A percentile compares a stretch with the other conserved stretches of the same genome.
Evolutionary conservation across 805 yeast genomes (phyloP).

Genomic region (Komagataella pastoris): DNA sequence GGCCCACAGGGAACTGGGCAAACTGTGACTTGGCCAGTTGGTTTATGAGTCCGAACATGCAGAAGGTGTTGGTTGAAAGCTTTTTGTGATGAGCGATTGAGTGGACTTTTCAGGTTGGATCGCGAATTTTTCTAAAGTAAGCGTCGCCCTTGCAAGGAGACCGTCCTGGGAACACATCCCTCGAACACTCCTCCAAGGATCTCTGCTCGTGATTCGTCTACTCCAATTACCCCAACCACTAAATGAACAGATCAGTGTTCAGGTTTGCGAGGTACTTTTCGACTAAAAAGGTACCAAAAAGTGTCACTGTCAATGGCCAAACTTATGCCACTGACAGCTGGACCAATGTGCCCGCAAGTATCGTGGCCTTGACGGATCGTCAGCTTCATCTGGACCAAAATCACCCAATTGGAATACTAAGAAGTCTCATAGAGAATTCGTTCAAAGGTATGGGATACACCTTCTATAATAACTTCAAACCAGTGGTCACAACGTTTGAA

Average conservation of each 20-base stretch:
- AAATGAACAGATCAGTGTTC: conserved; percentile 1
- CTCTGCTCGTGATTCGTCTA: not conserved
- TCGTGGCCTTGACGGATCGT: conserved; percentile 54
- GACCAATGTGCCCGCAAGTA: conserved; percentile 78
- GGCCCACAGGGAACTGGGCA: not conserved
- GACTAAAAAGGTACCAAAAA: conserved; percentile 10
- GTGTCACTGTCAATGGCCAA: conserved; percentile 30
- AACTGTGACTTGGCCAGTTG: not conserved
- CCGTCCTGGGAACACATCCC: not conserved
- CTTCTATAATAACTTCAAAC: conserved; percentile 66
- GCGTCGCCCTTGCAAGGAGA: not conserved
- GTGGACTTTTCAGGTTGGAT: not conserved
- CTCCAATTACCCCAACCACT: not conserved
- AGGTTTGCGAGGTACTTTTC: not conserved
- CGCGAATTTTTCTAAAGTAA: not conserved
- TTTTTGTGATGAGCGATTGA: not conserved
- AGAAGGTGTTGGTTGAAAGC: not conserved
- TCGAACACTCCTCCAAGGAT: not conserved
- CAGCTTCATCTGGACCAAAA: conserved; percentile 57
- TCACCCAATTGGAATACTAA: conserved; percentile 86
- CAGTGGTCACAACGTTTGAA: conserved; percentile 69
- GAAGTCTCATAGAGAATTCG: conserved; percentile 57
- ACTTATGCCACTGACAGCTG: conserved; percentile 52
- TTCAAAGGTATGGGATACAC: conserved; percentile 61
- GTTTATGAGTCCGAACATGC: conserved; percentile 1